Base-by-base conservation (phyloP, 805 yeast genomes). In the Saccharomycopsis fermentans region DNA sequence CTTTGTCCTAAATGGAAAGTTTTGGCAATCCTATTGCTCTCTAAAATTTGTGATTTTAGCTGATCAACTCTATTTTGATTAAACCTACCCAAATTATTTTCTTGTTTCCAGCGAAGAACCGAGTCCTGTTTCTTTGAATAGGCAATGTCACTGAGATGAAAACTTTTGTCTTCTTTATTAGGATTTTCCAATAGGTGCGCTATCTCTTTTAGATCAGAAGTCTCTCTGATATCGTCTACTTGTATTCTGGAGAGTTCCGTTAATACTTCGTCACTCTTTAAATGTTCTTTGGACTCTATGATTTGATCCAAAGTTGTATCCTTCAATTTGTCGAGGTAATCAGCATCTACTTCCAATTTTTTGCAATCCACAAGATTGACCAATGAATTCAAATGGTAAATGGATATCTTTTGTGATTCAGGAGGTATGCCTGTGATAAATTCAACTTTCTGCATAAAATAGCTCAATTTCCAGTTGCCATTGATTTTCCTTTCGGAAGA, bases 101-200 rank as follows among this genome's bases (percentile, higher is more conserved):
- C 73, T 58, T 78, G 76, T 68, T 91, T 92, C 96, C 96, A 91
- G 58, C 77, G 78, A 58, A 84, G 75, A 1, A 88, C 95, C 0
- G 92, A 77, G 57, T 85, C 81, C 2, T 70, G 56, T 59, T 86
- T 75, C 53, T 73, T 73, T 34, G 77, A 83, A 69, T 91, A 89
- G 52, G 81, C 86, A 47, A 21, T 29, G 11, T 32, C 53, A 27
- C 53, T 50, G 27, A 34, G 8, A 8, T 32, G 54, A 24, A 39
- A 32, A 29, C 21, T 53, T 14, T 62, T 63, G 9, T 63, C 65
- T 4, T 58, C 64, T 19, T 59, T 64, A 29, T 61, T 52, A 37
- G 48, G 17, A 21, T 52, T 50, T 52, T 51, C 56, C 50, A 14
- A 56, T 16, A 62, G 58, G 19, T 61, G 64, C 11, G 59, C 69